Percentiles rank a stretch among this genome's conserved stretches.
phyloP scores from a whole-genome alignment of 2,329 filamentous ascomycete genomes.

The Cladobotryum protrusum region DNA sequence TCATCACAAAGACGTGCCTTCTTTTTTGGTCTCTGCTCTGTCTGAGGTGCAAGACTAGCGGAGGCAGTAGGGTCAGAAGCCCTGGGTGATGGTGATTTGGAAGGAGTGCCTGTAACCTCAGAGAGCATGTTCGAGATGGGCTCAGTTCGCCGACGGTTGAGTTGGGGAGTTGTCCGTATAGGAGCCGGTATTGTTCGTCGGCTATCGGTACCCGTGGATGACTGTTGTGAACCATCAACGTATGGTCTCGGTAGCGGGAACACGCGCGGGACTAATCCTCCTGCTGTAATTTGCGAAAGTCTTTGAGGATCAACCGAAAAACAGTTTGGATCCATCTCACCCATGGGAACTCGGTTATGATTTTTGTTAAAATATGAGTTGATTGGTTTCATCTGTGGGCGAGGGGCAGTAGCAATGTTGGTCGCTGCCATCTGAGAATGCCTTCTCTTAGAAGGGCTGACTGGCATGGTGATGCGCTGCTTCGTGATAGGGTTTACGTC shows the following conservation, averaged over 20 bases:
- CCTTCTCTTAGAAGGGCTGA: constrained; percentile 37
- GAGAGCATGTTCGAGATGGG: constrained; percentile 41
- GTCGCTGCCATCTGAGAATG: constrained; percentile 31
- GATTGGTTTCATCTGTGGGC: constrained; percentile 43
- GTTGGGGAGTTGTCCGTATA: constrained; percentile 31
- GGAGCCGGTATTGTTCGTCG: constrained; percentile 13
- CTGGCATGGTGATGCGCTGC: constrained; percentile 44
- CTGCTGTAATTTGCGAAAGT: constrained; percentile 42
- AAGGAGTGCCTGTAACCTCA: constrained; percentile 18
- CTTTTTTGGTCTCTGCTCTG: constrained; percentile 43
- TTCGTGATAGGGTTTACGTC: constrained; percentile 91
- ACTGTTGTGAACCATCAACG: constrained; percentile 31
- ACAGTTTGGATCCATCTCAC: constrained; percentile 58
- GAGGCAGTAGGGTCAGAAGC: constrained; percentile 11
- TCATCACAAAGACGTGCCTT: constrained; percentile 51
- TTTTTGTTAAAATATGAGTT: constrained; percentile 49
- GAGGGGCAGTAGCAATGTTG: constrained; percentile 11
- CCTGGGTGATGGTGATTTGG: constrained; percentile 13
- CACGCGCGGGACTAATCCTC: constrained; percentile 47
- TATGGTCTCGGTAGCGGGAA: constrained; percentile 56
- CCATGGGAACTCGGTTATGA: constrained; percentile 47
- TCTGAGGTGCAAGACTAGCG: constrained; percentile 11
- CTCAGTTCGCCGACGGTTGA: constrained; percentile 47
- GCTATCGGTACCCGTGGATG: constrained; percentile 7
- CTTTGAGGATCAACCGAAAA: constrained; percentile 47